phyloP scores from a whole-genome alignment of 257 asterid species.

The Fraxinus americana region DNA sequence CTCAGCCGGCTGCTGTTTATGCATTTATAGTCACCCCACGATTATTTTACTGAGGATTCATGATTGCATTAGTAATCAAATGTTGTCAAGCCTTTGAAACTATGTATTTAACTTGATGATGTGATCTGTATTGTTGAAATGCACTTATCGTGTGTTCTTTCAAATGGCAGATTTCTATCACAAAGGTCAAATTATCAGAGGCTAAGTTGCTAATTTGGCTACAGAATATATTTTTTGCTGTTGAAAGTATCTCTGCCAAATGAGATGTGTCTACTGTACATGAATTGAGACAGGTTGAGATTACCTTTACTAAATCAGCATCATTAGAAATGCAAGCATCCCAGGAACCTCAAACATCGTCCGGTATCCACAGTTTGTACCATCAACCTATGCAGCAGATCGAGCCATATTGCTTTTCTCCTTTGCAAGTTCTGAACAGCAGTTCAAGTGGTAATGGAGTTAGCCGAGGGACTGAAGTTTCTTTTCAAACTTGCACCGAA shows the following conservation, averaged over 20 bases:
- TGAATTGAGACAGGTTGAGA: slow-evolving; percentile 19
- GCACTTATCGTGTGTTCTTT: slow-evolving; percentile 8
- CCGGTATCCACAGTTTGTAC: slow-evolving; percentile 46
- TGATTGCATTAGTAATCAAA: neutral
- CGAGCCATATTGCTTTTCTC: slow-evolving; percentile 42
- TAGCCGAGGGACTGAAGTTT: slow-evolving; percentile 48
- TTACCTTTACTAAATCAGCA: neutral
- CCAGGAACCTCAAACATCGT: slow-evolving; percentile 54
- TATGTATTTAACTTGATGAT: neutral
- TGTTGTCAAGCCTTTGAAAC: neutral
- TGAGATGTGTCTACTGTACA: neutral
- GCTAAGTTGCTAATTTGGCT: slow-evolving; percentile 3
- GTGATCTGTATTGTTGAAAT: slow-evolving; percentile 13
- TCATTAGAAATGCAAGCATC: slow-evolving; percentile 56
- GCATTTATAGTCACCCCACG: neutral
- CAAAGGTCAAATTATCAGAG: slow-evolving; percentile 9
- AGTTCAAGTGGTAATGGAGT: slow-evolving; percentile 45
- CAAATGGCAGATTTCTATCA: neutral
- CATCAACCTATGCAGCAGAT: slow-evolving; percentile 51
- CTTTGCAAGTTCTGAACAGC: slow-evolving; percentile 61
- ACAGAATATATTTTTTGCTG: neutral
- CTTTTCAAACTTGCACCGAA: slow-evolving; percentile 51
- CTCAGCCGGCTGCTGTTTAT: slow-evolving; percentile 5
- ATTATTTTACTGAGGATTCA: no score
- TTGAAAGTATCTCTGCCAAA: neutral